A percentile compares a stretch with the other conserved stretches of the same genome.
Evolutionary conservation across 2,329 filamentous ascomycete species (phyloP).

Genomic region (Camillea tinctor): DNA sequence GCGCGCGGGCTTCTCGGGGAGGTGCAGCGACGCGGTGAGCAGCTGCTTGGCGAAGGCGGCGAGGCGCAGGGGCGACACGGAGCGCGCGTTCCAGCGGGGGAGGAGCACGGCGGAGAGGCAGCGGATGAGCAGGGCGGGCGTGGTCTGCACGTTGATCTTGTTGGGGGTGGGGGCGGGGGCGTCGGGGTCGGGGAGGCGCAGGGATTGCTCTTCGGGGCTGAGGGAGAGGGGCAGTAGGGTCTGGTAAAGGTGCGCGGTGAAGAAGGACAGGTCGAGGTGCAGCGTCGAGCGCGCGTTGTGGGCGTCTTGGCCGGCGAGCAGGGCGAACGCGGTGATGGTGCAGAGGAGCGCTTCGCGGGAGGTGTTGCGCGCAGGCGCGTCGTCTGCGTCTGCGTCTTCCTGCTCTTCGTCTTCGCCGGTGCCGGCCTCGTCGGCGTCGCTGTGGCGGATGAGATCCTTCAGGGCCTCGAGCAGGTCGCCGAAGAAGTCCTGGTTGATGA

Average conservation of each 20-base stretch:
- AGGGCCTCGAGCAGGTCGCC: constrained; percentile 92
- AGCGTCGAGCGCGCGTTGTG: constrained; percentile 78
- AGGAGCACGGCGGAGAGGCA: constrained; percentile 81
- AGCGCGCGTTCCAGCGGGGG: constrained; percentile 69
- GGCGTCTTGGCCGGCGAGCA: constrained; percentile 90
- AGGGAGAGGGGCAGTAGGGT: constrained; percentile 76
- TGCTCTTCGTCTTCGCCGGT: constrained; percentile 42
- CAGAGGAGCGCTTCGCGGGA: constrained; percentile 88
- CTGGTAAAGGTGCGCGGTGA: constrained; percentile 90
- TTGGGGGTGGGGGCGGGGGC: constrained; percentile 44
- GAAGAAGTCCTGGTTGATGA: constrained; percentile 99
- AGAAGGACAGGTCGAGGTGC: constrained; percentile 90
- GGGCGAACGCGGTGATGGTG: constrained; percentile 93
- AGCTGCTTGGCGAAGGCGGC: constrained; percentile 93
- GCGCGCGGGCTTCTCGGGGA: constrained; percentile 85
- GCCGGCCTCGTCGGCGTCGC: constrained; percentile 55
- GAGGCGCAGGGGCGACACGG: constrained; percentile 78
- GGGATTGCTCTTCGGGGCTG: constrained; percentile 77
- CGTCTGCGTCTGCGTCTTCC: constrained; percentile 43
- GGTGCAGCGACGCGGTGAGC: constrained; percentile 74
- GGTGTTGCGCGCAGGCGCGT: constrained; percentile 61
- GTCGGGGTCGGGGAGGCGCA: constrained; percentile 68
- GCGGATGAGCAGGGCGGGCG: constrained; percentile 85
- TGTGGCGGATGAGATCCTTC: constrained; percentile 84
- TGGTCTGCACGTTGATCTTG: constrained; percentile 93